Conservation (phyloP, 2,329 filamentous ascomycete genomes). For the Arthrobotrys musiformis region DNA sequence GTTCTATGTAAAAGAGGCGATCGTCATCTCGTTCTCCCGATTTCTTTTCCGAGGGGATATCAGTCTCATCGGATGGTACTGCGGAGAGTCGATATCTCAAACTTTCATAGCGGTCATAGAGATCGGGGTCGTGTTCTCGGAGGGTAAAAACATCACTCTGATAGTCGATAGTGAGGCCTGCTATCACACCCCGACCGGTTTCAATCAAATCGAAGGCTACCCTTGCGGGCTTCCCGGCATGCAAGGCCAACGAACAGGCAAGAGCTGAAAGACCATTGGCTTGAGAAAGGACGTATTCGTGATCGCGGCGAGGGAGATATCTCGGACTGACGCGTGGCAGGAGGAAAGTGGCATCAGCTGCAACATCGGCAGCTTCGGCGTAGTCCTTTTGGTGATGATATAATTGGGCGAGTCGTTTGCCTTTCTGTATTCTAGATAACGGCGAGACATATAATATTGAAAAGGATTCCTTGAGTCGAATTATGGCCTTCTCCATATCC, state of each 20-base stretch:
- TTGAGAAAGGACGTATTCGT: constrained; percentile 22
- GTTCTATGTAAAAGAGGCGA: neutral
- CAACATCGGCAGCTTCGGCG: neutral
- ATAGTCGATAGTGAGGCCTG: neutral
- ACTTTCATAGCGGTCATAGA: constrained; percentile 17
- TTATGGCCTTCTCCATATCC: neutral
- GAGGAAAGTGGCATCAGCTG: neutral
- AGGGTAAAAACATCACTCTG: constrained; percentile 9
- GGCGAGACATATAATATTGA: neutral
- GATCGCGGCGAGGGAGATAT: constrained; percentile 21
- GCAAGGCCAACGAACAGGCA: constrained; percentile 9
- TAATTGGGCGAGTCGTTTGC: neutral
- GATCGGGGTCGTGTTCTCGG: neutral
- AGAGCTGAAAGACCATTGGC: constrained; percentile 2
- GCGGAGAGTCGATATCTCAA: neutral
- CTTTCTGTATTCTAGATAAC: neutral
- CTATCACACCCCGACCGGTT: constrained; percentile 15
- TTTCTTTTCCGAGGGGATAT: neutral
- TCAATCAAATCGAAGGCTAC: constrained; percentile 12
- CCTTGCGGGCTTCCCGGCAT: neutral
- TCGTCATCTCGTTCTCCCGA: neutral
- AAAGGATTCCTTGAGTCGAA: neutral
- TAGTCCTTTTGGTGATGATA: neutral
- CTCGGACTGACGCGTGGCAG: constrained; percentile 21
- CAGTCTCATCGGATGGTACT: neutral